Base-by-base conservation (phyloP, 2,329 filamentous ascomycete genomes). In the Zelopaecilomyces penicillatus region DNA sequence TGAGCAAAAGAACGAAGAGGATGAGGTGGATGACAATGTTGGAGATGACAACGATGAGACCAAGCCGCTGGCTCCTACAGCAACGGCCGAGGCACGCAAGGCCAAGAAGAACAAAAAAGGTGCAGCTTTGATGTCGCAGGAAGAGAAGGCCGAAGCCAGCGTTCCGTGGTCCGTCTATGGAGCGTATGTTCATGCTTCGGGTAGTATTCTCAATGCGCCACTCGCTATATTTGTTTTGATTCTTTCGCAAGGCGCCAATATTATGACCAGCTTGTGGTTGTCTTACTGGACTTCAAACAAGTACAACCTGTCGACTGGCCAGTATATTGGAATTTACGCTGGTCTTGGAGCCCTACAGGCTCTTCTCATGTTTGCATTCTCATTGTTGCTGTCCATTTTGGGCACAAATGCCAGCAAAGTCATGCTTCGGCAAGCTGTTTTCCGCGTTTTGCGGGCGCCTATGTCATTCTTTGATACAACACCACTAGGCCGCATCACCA, bases 401-500 rank as follows among this genome's bases (percentile, higher is more conserved):
- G 87, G 90, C 38, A 96, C 93, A 1, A 80, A 76, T 19, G 79
- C 90, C 5, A 93, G 87, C 59, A 91, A 85, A 62, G 74, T 74
- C 34, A 88, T 97, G 78, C 76, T 97, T 41, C 79, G 84, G 30
- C 73, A 80, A 32, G 91, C 93, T 5, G 86, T 97, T 56, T 80
- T 74, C 6, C 76, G 86, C 11, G 87, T 93, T 1, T 67, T 83
- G n/a, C 72, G 80, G 28, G 80, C 80, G 3, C 80, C 80, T n/a
- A 82, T 83, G 88, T 85, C 86, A 4, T 97, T 97, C 68, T 97
- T 97, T 67, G 93, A 98, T 57, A 97, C 93, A 0, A 97, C 93
- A 1, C 93, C 93, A 0, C 75, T 97, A 1, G 93, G 93, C 19
- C 84, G 91, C 33, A 96, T 97, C 62, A 95, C 89, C 26, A 97